A percentile compares a stretch with the other conserved stretches of the same genome.
Conservation (phyloP, 495 filamentous ascomycete species). For the Lichina pygmaea region DNA sequence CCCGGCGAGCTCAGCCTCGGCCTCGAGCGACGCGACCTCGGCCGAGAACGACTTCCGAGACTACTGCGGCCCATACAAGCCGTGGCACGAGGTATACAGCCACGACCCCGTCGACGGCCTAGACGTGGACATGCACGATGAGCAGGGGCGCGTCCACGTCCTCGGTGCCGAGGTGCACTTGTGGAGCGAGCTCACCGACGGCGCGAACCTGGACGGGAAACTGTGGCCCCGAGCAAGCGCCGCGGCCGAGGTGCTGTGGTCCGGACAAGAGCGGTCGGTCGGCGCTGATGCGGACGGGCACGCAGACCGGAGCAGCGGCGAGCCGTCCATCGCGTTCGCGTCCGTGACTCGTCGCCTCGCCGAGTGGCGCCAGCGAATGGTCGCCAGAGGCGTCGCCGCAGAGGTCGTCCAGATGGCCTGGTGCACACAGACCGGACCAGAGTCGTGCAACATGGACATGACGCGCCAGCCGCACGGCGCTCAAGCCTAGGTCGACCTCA, state of each 20-base stretch:
- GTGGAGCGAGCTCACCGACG: slow-evolving; percentile 57
- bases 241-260: slow-evolving; percentile 55
- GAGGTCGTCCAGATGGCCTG: slow-evolving; percentile 29
- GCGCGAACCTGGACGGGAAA: slow-evolving; percentile 35
- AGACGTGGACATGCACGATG: slow-evolving; percentile 23
- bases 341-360: slow-evolving; percentile 34
- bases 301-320: slow-evolving; percentile 20
- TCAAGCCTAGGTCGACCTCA: too few species aligned
- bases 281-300: neutral
- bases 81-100: slow-evolving; percentile 53
- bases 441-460: neutral
- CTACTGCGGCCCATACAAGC: slow-evolving; percentile 48
- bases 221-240: slow-evolving; percentile 48
- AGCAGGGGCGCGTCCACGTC: slow-evolving; percentile 29
- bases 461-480: too few species aligned
- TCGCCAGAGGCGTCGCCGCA: slow-evolving; percentile 31
- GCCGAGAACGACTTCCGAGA: slow-evolving; percentile 36
- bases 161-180: slow-evolving; percentile 52
- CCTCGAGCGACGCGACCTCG: neutral
- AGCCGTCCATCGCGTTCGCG: slow-evolving; percentile 35
- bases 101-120: slow-evolving; percentile 41
- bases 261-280: slow-evolving; percentile 37
- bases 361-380: slow-evolving; percentile 46
- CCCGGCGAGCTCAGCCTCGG: slow-evolving; percentile 9
- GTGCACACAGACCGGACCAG: slow-evolving; percentile 16